These are phyloP conservation scores for Phytophthora quininea DNA, from an alignment of 352 stramenopile genomes.

Conservation along the genomic window DNA sequence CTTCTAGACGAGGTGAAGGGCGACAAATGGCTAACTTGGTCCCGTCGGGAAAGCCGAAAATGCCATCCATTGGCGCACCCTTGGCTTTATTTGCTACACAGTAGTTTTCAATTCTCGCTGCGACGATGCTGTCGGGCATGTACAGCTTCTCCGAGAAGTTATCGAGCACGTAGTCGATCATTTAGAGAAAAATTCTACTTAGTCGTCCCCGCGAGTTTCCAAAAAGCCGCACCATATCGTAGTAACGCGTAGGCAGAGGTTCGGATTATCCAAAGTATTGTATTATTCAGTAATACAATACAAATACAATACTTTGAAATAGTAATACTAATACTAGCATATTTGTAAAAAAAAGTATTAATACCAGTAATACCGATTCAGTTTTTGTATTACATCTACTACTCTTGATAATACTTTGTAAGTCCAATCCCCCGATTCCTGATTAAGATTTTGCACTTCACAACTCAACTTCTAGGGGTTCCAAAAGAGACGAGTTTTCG, in stretches of 20 bases:
- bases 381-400: no score
- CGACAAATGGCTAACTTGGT: constrained; percentile 4
- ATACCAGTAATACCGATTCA: no score
- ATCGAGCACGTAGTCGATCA: constrained; percentile 9
- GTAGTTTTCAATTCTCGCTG: constrained; percentile 2
- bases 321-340: no score
- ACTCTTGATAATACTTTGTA: no score
- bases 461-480: no score
- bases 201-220: background rate
- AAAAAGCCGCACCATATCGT: constrained; percentile 8
- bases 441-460: no score
- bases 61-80: background rate
- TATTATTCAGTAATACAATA: no score
- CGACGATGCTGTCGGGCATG: background rate
- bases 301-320: no score
- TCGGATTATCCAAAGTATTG: no score
- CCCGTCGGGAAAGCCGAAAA: constrained; percentile 7
- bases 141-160: constrained; percentile 7
- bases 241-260: constrained; percentile 2
- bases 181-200: constrained; percentile 7
- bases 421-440: no score
- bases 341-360: no score
- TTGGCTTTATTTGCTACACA: constrained; percentile 3
- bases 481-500: no score
- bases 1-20: background rate